Evolutionary conservation across 192 early-diverging fungal species (phyloP).

Genomic region (Phycomyces nitens): DNA sequence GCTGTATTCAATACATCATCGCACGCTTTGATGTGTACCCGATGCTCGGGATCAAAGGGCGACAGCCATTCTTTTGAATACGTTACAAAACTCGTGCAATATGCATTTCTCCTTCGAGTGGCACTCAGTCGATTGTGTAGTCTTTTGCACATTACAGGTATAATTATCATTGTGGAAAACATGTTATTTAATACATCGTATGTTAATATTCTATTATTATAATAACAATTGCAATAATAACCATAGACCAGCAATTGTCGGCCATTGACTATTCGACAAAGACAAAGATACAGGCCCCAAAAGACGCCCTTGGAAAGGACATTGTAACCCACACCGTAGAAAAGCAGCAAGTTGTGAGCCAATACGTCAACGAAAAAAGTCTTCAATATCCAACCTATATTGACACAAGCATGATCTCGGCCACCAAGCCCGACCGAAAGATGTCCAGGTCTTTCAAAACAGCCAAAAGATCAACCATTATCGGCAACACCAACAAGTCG

Average conservation of each 20-base stretch:
- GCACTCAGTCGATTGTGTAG: conserved; percentile 80
- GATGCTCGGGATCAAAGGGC: conserved; percentile 19
- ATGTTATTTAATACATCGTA: not conserved
- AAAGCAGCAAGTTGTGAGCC: conserved; percentile 13
- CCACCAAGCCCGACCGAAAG: conserved; percentile 17
- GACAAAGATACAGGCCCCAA: not conserved
- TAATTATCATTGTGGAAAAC: too few species aligned
- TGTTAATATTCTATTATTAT: not conserved
- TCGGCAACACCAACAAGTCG: conserved; percentile 12
- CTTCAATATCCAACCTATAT: conserved; percentile 15
- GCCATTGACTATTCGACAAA: conserved; percentile 23
- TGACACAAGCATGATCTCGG: not conserved
- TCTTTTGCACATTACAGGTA: conserved; percentile 50
- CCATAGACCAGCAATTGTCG: conserved; percentile 21
- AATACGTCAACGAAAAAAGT: conserved; percentile 2
- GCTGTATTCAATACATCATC: conserved; percentile 17
- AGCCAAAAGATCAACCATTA: conserved; percentile 26
- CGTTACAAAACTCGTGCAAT: conserved; percentile 87
- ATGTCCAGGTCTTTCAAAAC: conserved; percentile 30
- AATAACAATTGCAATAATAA: not conserved
- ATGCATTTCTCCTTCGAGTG: conserved; percentile 81
- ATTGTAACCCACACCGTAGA: conserved; percentile 5
- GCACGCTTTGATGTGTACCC: conserved; percentile 10
- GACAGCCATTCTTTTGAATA: conserved; percentile 52
- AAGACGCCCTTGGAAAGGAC: not conserved